These are phyloP conservation scores for Pharnaceum exiguum DNA, from an alignment of 148 eudicot genomes.

Conservation along the genomic window DNA sequence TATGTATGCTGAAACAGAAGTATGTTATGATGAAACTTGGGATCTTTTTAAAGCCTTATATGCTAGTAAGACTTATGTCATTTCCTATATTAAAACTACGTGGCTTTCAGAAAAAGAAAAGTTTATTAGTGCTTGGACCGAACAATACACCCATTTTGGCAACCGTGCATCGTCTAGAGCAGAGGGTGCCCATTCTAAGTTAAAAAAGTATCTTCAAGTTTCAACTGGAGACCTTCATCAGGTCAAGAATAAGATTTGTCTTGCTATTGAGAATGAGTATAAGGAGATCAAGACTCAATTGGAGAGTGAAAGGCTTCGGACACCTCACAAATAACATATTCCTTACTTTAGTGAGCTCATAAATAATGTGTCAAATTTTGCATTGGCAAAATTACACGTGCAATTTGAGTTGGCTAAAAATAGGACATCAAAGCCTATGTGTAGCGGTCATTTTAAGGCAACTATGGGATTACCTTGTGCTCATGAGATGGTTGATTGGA, in stretches of 20 bases:
- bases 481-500: too few relatives aligned
- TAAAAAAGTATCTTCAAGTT: constrained; percentile 8
- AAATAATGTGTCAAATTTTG: neutral
- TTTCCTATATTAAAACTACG: too few relatives aligned
- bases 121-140: constrained; percentile 6
- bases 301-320: neutral
- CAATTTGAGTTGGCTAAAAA: neutral
- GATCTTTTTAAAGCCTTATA: too few relatives aligned
- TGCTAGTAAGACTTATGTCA: too few relatives aligned
- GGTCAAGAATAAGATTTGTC: constrained; percentile 5
- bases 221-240: constrained; percentile 4
- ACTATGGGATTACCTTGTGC: constrained; percentile 11
- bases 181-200: constrained; percentile 10
- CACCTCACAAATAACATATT: neutral
- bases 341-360: neutral
- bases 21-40: too few relatives aligned
- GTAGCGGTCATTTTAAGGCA: neutral
- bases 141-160: constrained; percentile 6
- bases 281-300: constrained; percentile 10
- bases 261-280: constrained; percentile 16
- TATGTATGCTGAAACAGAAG: too few relatives aligned
- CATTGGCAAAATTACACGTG: neutral
- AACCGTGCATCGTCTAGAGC: constrained; percentile 10
- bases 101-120: neutral
- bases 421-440: neutral